These are phyloP conservation scores for Coelastrella sp. DNA, from an alignment of 139 green algal genomes.

Conservation along the genomic window DNA sequence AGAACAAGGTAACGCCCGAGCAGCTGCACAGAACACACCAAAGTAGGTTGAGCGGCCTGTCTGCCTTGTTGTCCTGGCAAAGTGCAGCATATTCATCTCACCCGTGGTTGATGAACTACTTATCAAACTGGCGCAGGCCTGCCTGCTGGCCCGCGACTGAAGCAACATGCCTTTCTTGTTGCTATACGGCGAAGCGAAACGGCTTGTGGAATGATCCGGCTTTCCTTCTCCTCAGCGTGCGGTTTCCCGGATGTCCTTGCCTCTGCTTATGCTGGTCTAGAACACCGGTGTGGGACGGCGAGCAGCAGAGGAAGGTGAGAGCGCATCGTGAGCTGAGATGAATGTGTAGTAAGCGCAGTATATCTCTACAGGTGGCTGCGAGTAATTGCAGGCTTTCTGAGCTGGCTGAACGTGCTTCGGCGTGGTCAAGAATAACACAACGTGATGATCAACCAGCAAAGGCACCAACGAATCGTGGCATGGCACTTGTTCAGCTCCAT, in stretches of 20 bases:
- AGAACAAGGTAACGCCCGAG: neutral
- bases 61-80: neutral
- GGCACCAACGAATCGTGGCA: neutral
- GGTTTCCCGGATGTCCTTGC: neutral
- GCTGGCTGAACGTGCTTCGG: slow-evolving; percentile 2
- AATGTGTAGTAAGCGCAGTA: neutral
- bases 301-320: neutral
- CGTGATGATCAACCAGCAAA: neutral
- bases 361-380: neutral
- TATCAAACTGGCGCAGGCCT: slow-evolving; percentile 12
- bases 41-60: neutral
- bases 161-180: slow-evolving; percentile 2
- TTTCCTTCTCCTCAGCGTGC: too few relatives aligned
- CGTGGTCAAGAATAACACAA: slow-evolving; percentile 17
- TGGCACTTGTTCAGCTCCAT: too few relatives aligned
- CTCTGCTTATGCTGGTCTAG: neutral
- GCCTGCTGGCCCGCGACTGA: slow-evolving; percentile 35
- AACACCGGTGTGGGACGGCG: neutral
- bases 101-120: neutral
- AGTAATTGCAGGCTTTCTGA: neutral
- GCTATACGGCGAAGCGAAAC: neutral
- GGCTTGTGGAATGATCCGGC: too few relatives aligned
- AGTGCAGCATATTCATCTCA: neutral
- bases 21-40: neutral
- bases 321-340: neutral